Percentiles rank a stretch among this genome's conserved stretches.
These are phyloP conservation scores for Cadophora gregata DNA, from an alignment of 2,329 filamentous ascomycete genomes.

Conservation along the genomic window DNA sequence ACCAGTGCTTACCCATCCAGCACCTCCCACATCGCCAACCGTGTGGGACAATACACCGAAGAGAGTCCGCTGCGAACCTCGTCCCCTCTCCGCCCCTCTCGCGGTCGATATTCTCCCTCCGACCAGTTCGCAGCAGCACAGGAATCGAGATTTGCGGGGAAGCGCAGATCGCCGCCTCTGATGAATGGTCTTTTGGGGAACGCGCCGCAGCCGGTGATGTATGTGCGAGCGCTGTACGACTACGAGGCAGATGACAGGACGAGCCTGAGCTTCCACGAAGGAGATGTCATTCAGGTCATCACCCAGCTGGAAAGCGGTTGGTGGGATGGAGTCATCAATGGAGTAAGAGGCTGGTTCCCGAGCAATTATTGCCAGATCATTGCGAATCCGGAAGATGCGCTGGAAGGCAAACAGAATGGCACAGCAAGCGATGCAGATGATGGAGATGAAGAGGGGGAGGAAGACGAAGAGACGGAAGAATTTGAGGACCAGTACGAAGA, in stretches of 20 bases:
- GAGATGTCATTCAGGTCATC: constrained; percentile 97
- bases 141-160: constrained; percentile 32
- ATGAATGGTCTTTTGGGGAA: constrained; percentile 69
- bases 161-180: constrained; percentile 41
- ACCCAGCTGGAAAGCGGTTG: constrained; percentile 97
- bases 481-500: constrained; percentile 65
- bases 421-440: constrained; percentile 62
- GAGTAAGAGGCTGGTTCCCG: constrained; percentile 96
- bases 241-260: constrained; percentile 98
- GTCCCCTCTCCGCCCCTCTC: constrained; percentile 26
- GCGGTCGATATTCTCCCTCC: constrained; percentile 29
- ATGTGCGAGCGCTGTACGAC: constrained; percentile 94
- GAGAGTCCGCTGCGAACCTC: constrained; percentile 29
- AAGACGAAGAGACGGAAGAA: constrained; percentile 71
- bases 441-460: constrained; percentile 66
- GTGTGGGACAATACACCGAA: constrained; percentile 31
- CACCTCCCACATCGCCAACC: constrained; percentile 26
- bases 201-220: constrained; percentile 73
- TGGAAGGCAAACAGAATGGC: constrained; percentile 63
- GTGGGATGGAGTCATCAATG: constrained; percentile 99
- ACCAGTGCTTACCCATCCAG: constrained; percentile 28
- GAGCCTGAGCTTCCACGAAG: constrained; percentile 94
- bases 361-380: constrained; percentile 98
- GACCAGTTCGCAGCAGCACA: constrained; percentile 24
- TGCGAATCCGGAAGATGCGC: constrained; percentile 74